Base-by-base conservation (phyloP, 2,329 filamentous ascomycete genomes). In the Claviceps cyperi region DNA sequence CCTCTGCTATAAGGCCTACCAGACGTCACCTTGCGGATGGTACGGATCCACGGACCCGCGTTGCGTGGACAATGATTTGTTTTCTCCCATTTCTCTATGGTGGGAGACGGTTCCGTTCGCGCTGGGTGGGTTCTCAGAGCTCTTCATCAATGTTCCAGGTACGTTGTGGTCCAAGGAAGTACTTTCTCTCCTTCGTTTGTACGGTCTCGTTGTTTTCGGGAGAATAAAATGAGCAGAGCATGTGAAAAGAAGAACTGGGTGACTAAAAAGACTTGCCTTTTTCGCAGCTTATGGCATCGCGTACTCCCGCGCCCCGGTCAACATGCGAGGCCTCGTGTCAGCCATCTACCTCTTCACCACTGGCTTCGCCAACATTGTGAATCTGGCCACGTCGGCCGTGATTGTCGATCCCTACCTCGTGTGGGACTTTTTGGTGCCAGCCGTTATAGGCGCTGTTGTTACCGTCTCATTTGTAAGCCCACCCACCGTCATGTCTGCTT, bases 1-100 rank as follows among this genome's bases (percentile, higher is more conserved):
- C 11, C 62, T 81, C 3, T 78, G 82, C 59, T 71, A 75, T 55
- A 70, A 74, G 51, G 76, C 83, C 50, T 83, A 83, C 61, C 65
- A 72, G 56, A 68, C 69, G 0, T 73, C 69, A 4, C 72, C 74
- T 3, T 81, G 78, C 46, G 59, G 60, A 14, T 58, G 54, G 36
- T 55, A 60, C 21, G 60, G 56, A 28, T 60, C 59, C 1, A 54
- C 58, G 1, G 58, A 58, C 48, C 51, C 53, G 14, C 17, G 45
- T 21, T 53, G 60, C 51, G 51, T 59, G 40, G 43, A 58, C 36
- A 39, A 53, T 38, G 58, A 56, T 24, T 52, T 59, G 46, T 59
- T 52, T 11, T 60, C 50, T 4, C 56, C 54, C 46, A 60, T 58
- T 37, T 58, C 55, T 17, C 35, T 60, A 8, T 60, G 58, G 58